phyloP scores from a whole-genome alignment of 805 yeast species.

The Candida sanyiensis region DNA sequence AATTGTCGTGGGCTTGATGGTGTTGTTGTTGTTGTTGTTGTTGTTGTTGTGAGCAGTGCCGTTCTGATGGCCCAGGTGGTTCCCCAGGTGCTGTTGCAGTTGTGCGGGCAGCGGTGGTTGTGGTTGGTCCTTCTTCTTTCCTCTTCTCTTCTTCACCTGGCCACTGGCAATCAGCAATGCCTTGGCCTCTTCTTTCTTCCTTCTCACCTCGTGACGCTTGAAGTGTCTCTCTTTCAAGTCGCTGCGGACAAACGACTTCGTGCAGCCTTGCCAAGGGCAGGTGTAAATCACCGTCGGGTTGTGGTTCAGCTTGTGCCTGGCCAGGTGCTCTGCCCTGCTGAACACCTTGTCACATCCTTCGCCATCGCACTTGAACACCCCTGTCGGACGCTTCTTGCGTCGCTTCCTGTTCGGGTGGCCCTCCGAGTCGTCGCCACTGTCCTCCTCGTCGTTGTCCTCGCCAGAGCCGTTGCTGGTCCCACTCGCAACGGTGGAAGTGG shows the following conservation, averaged over 20 bases:
- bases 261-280: slow-evolving; percentile 46
- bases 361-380: slow-evolving; percentile 36
- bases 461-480: not conserved
- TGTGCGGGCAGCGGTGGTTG: not conserved
- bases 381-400: slow-evolving; percentile 26
- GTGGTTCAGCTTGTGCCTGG: slow-evolving; percentile 61
- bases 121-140: slow-evolving; percentile 10
- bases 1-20: too few relatives aligned
- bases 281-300: slow-evolving; percentile 47
- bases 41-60: not conserved
- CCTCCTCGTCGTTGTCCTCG: not conserved
- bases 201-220: slow-evolving; percentile 36
- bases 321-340: slow-evolving; percentile 56
- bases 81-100: not conserved
- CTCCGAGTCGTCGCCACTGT: not conserved
- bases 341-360: slow-evolving; percentile 51
- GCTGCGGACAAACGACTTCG: slow-evolving; percentile 56
- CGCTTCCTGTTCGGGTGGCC: slow-evolving; percentile 14
- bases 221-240: slow-evolving; percentile 47
- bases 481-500: not conserved
- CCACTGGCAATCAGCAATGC: slow-evolving; percentile 11
- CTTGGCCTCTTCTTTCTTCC: slow-evolving; percentile 25
- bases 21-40: not conserved
- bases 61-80: too few relatives aligned
- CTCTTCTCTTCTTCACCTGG: slow-evolving; percentile 13